phyloP scores from a whole-genome alignment of 352 stramenopile genomes.

The Pythium rishiriense region DNA sequence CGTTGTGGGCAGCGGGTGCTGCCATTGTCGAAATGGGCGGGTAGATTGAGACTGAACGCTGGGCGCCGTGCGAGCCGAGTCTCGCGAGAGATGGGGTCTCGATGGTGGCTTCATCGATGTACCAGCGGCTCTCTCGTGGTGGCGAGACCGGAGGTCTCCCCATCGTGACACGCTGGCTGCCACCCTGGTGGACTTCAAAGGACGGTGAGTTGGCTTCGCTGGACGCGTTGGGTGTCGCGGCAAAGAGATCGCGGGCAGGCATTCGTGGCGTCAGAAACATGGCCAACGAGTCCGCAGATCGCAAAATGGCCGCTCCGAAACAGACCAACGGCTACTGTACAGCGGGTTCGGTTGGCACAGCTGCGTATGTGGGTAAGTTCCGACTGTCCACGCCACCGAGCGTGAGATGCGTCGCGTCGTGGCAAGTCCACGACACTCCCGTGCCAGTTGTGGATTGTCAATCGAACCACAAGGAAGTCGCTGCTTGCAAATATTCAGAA shows the following conservation, averaged over 20 bases:
- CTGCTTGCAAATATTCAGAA: not conserved
- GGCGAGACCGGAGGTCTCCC: not conserved
- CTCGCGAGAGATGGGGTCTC: not conserved
- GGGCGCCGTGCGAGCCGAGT: not conserved
- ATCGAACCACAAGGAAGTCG: not conserved
- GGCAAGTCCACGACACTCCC: no score
- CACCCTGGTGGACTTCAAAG: constrained; percentile 1
- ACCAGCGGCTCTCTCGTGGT: not conserved
- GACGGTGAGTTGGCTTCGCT: not conserved
- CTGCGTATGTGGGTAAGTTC: no score
- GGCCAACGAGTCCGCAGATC: not conserved
- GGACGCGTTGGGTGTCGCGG: not conserved
- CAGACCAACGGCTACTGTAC: no score
- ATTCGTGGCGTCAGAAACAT: constrained; percentile 24
- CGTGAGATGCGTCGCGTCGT: no score
- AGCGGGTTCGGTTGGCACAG: no score
- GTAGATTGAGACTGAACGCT: not conserved
- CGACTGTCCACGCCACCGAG: no score
- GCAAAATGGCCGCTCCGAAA: not conserved
- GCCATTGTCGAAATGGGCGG: not conserved
- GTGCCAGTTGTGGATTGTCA: no score
- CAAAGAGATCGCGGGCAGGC: constrained; percentile 5
- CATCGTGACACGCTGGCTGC: constrained; percentile 12
- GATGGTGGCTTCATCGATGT: not conserved
- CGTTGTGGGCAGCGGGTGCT: not conserved